Evolutionary conservation across 1,284 basidiomycete genomes (phyloP).

Genomic region (Coniferiporia sulphurascens): DNA sequence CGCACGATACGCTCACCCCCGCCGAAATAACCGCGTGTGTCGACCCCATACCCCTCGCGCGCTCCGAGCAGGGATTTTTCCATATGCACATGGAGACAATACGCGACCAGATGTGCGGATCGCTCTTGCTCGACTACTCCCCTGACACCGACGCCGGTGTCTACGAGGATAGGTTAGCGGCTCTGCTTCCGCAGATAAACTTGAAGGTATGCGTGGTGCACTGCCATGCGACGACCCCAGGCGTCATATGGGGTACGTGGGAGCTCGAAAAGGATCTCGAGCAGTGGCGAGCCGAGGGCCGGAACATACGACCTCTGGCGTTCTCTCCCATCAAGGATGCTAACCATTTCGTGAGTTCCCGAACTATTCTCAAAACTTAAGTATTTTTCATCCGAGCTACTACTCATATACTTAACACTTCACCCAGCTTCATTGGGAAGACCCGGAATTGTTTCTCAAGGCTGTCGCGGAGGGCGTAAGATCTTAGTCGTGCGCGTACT

Average conservation of each 20-base stretch:
- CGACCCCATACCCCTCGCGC: constrained; percentile 4
- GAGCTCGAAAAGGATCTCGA: constrained; percentile 20
- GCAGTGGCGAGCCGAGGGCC: constrained; percentile 14
- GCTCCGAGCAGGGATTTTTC: constrained; percentile 9
- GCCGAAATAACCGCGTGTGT: constrained; percentile 3
- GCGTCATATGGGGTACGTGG: constrained; percentile 21
- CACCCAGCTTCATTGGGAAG: too few species aligned
- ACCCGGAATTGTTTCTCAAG: too few species aligned
- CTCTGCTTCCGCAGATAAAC: constrained; percentile 2
- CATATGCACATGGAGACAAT: not conserved
- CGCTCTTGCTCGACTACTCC: not conserved
- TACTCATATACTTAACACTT: too few species aligned
- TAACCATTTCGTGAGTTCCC: constrained; percentile 26
- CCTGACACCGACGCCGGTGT: too few species aligned
- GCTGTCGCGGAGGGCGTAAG: too few species aligned
- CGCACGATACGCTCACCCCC: constrained; percentile 5
- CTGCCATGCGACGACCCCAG: constrained; percentile 16
- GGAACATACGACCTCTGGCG: constrained; percentile 15
- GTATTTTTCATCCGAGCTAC: not conserved
- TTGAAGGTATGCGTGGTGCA: constrained; percentile 8
- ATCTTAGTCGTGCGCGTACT: too few species aligned
- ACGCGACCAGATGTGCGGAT: not conserved
- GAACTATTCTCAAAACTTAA: too few species aligned
- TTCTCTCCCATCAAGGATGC: constrained; percentile 22
- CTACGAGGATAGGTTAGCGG: too few species aligned